phyloP scores from a whole-genome alignment of 2,329 filamentous ascomycete species.

The Plectosphaerella cucumerina region DNA sequence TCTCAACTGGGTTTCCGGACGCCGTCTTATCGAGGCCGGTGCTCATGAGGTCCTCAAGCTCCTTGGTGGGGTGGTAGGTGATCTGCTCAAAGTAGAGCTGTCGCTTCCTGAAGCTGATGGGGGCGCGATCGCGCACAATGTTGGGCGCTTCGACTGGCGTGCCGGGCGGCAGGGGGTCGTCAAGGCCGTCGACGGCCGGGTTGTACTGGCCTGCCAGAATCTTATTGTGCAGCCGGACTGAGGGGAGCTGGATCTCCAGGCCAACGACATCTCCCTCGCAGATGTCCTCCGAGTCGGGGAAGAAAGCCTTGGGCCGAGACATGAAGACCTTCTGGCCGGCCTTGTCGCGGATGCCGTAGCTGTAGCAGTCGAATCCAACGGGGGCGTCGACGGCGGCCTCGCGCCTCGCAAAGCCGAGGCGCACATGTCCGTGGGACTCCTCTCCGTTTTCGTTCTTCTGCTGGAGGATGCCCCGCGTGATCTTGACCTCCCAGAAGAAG shows the following conservation, averaged over 20 bases:
- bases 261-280: slow-evolving; percentile 91
- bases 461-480: slow-evolving; percentile 69
- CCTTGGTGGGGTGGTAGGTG: slow-evolving; percentile 82
- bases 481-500: slow-evolving; percentile 91
- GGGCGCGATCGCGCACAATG: slow-evolving; percentile 90
- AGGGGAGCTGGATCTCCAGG: slow-evolving; percentile 85
- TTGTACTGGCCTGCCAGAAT: slow-evolving; percentile 86
- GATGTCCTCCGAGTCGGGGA: slow-evolving; percentile 72
- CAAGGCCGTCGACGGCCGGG: slow-evolving; percentile 70
- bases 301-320: slow-evolving; percentile 89
- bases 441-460: slow-evolving; percentile 30
- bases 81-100: slow-evolving; percentile 93
- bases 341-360: slow-evolving; percentile 87
- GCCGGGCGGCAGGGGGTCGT: slow-evolving; percentile 47
- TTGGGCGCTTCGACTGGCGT: slow-evolving; percentile 49
- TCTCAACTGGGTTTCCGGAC: slow-evolving; percentile 43
- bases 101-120: slow-evolving; percentile 80
- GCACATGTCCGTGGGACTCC: slow-evolving; percentile 60
- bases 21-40: slow-evolving; percentile 40
- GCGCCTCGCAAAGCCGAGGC: slow-evolving; percentile 80
- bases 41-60: slow-evolving; percentile 81
- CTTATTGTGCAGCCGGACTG: slow-evolving; percentile 80
- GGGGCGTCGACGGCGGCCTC: slow-evolving; percentile 80
- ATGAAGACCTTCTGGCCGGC: slow-evolving; percentile 89
- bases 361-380: slow-evolving; percentile 86